Conservation (phyloP, 2,329 filamentous ascomycete species). For the Pseudopyrenochaeta lycopersici region DNA sequence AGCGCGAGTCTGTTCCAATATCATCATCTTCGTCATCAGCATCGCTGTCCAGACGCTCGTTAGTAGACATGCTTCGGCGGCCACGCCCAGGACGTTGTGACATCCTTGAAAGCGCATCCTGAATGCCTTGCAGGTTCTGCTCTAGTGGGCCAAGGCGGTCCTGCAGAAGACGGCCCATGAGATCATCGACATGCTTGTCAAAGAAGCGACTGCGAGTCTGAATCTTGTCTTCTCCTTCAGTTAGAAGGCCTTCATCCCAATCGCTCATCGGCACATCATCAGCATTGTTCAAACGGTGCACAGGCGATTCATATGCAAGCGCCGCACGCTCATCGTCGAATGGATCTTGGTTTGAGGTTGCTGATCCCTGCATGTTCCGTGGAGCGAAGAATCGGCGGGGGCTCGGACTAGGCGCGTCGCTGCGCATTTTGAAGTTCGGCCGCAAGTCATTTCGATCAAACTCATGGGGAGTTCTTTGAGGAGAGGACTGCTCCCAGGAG, state of each 20-base stretch:
- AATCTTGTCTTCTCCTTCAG: constrained; percentile 78
- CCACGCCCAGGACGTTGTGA: constrained; percentile 61
- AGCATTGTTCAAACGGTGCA: constrained; percentile 70
- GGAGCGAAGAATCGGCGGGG: constrained; percentile 61
- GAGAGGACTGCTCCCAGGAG: constrained; percentile 49
- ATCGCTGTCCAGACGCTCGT: constrained; percentile 79
- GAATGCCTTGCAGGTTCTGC: constrained; percentile 78
- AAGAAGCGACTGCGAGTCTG: constrained; percentile 86
- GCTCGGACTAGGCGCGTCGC: constrained; percentile 78
- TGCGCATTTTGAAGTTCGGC: constrained; percentile 61
- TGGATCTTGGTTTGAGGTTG: constrained; percentile 59
- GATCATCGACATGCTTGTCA: constrained; percentile 85
- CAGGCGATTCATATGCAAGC: constrained; percentile 62
- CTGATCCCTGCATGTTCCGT: constrained; percentile 41
- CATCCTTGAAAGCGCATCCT: constrained; percentile 70
- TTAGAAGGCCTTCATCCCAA: constrained; percentile 88
- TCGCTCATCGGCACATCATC: constrained; percentile 79
- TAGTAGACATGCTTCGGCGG: constrained; percentile 72
- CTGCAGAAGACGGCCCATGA: constrained; percentile 81
- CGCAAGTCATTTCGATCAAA: constrained; percentile 43
- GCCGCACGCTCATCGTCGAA: constrained; percentile 70
- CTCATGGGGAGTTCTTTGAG: constrained; percentile 42
- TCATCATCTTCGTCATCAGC: constrained; percentile 93
- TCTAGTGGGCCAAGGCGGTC: constrained; percentile 83
- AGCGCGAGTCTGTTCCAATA: constrained; percentile 60